Evolutionary conservation across 768 basidiomycete species (phyloP).

Genomic region (Glaciozyma antarctica): DNA sequence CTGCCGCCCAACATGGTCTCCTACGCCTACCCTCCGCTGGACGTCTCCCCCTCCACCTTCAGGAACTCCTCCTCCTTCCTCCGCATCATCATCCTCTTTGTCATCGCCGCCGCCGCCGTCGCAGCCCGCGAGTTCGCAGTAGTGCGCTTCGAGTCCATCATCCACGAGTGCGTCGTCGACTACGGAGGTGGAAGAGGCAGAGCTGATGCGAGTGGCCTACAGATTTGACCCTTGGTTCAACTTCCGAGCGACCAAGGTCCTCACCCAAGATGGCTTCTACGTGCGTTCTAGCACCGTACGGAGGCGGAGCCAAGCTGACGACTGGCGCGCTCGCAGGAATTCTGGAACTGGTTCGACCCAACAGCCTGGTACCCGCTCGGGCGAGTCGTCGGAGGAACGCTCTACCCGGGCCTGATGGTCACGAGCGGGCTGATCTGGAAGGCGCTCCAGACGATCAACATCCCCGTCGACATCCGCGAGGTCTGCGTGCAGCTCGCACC

Average conservation of each 20-base stretch:
- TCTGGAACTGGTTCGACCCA: conserved; percentile 99
- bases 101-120: conserved; percentile 74
- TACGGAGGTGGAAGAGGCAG: too few relatives aligned
- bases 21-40: conserved; percentile 27
- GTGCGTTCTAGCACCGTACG: conserved; percentile 47
- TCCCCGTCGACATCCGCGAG: conserved; percentile 95
- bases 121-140: conserved; percentile 95
- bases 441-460: conserved; percentile 70
- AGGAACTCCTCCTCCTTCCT: conserved; percentile 53
- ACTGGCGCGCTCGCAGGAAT: conserved; percentile 56
- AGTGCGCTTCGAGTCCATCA: conserved; percentile 96
- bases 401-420: conserved; percentile 97
- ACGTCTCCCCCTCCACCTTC: conserved; percentile 1
- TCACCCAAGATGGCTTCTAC: conserved; percentile 90
- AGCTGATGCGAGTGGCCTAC: too few relatives aligned
- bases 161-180: conserved; percentile 56
- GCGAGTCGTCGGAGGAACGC: conserved; percentile 94
- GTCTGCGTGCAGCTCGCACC: conserved; percentile 94
- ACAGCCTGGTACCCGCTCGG: conserved; percentile 99
- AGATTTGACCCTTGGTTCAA: conserved; percentile 72
- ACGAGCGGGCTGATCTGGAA: conserved; percentile 97
- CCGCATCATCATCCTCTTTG: conserved; percentile 74
- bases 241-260: conserved; percentile 84
- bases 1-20: conserved; percentile 1
- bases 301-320: conserved; percentile 9